These are phyloP conservation scores for Triticum timopheevii DNA, from an alignment of 176 grass and related monocot species.

Conservation along the genomic window DNA sequence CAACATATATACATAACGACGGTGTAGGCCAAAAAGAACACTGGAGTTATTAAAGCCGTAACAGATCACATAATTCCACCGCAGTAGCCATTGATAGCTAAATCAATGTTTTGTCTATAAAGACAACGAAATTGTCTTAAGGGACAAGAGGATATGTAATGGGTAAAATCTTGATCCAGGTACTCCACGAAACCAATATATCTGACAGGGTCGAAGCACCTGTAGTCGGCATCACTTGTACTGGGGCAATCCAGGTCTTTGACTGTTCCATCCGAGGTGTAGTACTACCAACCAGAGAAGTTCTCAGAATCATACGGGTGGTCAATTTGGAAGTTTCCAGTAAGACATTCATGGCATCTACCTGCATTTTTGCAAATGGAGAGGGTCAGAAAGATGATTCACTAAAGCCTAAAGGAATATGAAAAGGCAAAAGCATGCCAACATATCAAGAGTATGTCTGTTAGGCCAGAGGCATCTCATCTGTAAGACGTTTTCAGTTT, in stretches of 20 bases:
- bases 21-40: no score
- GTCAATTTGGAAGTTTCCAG: background rate
- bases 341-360: background rate
- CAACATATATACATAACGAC: no score
- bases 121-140: no score
- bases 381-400: background rate
- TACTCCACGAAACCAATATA: slow-evolving; percentile 15
- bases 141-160: background rate
- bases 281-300: background rate
- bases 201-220: slow-evolving; percentile 26
- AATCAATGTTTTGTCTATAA: no score
- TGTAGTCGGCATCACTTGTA: background rate
- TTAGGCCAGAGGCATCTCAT: background rate
- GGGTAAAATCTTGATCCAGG: background rate
- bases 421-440: background rate
- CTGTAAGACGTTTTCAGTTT: background rate
- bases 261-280: background rate
- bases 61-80: no score
- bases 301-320: slow-evolving; percentile 5
- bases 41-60: no score
- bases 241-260: background rate
- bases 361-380: background rate
- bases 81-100: no score
- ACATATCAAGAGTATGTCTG: background rate
- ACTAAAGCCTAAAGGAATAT: background rate